Evolutionary conservation across 2,329 filamentous ascomycete species (phyloP), one percentile per base, ranked within the genome.

Genomic region (Daldinia sp.): DNA sequence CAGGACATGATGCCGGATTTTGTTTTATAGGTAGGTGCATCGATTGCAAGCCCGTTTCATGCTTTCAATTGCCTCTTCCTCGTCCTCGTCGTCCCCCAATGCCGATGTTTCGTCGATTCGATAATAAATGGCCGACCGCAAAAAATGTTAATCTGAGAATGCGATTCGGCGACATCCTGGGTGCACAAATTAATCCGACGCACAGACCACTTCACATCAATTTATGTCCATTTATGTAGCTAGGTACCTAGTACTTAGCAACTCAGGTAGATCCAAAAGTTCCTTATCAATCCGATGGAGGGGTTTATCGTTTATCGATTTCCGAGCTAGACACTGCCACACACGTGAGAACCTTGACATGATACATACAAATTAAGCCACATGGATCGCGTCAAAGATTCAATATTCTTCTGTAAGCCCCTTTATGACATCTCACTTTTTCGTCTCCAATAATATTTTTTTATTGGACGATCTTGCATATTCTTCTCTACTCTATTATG

Each of bases 1-100:
- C 72, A 74, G 37, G 74, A 69, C 74, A 76, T 76, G 30, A 49
- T 68, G 60, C 49, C 58, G 45, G 48, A 64, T 59, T 13, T 11
- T 25, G 49, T 2, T 49, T 37, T 52, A 23, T 17, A 34, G 45
- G 43, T 48, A 57, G 51, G 60, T 60, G 61, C 66, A 68, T 70
- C 54, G 21, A 37, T 57, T 52, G 27, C 32, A 32, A 50, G 34
- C 54, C 43, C 53, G 32, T 45, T 66, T 39, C 32, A 10, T 10
- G 32, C 27, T 43, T 39, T 50, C 58, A 58, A 54, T 62, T n/a
- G 27, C 50, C 57, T 39, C 27, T 32, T 54, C 52, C 34, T 63
- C 53, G 34, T 53, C 47, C 32, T 55, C 47, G 9, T 39, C 30
- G 37, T 56, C 52, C 50, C 50, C 43, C 52, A 47, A 52, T 62